phyloP scores from a whole-genome alignment of 1,284 basidiomycete genomes.

The Leccinum solheimii region DNA sequence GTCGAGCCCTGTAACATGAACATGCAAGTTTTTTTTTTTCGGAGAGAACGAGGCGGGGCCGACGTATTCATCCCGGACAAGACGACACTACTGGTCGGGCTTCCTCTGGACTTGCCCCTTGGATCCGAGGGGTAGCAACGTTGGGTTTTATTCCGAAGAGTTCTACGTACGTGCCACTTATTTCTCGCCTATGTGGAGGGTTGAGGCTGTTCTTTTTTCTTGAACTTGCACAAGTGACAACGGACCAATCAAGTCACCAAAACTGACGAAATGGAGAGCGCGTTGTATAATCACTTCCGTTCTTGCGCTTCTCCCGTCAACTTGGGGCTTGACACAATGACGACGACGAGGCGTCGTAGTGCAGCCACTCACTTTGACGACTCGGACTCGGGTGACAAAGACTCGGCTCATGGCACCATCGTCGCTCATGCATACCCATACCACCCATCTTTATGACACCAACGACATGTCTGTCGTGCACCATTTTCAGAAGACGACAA shows the following conservation, averaged over 20 bases:
- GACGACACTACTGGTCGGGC: too few relatives aligned
- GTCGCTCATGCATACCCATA: too few relatives aligned
- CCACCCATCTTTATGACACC: too few relatives aligned
- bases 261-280: constrained; percentile 46
- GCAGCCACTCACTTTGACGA: too few relatives aligned
- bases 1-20: too few relatives aligned
- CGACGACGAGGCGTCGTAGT: too few relatives aligned
- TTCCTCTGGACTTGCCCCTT: constrained; percentile 34
- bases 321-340: constrained; percentile 55
- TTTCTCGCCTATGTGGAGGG: background rate
- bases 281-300: constrained; percentile 73
- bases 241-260: constrained; percentile 45
- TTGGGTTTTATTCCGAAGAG: constrained; percentile 77
- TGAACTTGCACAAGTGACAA: background rate
- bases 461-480: too few relatives aligned
- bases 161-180: constrained; percentile 50
- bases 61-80: constrained; percentile 25
- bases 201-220: background rate
- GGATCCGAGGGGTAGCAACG: constrained; percentile 56
- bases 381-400: too few relatives aligned
- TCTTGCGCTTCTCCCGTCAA: constrained; percentile 76
- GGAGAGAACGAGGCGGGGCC: too few relatives aligned
- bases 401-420: too few relatives aligned
- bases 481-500: too few relatives aligned
- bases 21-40: too few relatives aligned